Percentiles rank a stretch among this genome's conserved stretches.
Evolutionary conservation across 352 stramenopile genomes (phyloP).

Genomic region (Phytophthora quininea): DNA sequence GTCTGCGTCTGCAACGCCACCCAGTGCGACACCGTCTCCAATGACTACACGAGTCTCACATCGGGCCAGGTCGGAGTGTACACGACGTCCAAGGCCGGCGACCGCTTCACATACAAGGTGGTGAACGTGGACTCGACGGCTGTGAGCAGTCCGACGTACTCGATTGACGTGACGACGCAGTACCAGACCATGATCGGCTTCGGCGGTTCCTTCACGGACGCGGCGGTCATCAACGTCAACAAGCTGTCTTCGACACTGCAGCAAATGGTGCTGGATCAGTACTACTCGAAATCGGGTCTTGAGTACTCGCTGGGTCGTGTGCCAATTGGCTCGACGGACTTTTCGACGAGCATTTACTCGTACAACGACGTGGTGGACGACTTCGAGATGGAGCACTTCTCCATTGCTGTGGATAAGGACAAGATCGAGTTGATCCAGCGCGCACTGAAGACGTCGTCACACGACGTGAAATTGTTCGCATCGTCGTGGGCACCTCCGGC

Average conservation of each 20-base stretch:
- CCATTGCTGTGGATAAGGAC: slow-evolving; percentile 69
- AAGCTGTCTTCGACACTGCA: slow-evolving; percentile 60
- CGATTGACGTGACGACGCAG: slow-evolving; percentile 38
- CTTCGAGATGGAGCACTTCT: slow-evolving; percentile 67
- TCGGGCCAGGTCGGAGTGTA: slow-evolving; percentile 47
- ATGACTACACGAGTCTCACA: slow-evolving; percentile 35
- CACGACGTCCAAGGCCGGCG: slow-evolving; percentile 48
- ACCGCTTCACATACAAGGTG: slow-evolving; percentile 51
- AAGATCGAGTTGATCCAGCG: slow-evolving; percentile 51
- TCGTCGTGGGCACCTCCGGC: slow-evolving; percentile 75
- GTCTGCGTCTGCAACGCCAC: slow-evolving; percentile 57
- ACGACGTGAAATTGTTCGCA: slow-evolving; percentile 61
- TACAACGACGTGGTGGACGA: slow-evolving; percentile 46
- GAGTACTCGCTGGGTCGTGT: slow-evolving; percentile 76
- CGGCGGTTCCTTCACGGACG: slow-evolving; percentile 85
- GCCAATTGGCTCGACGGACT: slow-evolving; percentile 81
- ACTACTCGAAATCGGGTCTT: slow-evolving; percentile 66
- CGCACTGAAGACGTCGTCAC: slow-evolving; percentile 32
- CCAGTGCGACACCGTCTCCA: slow-evolving; percentile 41
- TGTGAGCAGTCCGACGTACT: slow-evolving; percentile 27
- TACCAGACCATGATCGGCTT: slow-evolving; percentile 82
- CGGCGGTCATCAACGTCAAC: slow-evolving; percentile 72
- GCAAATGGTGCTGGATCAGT: slow-evolving; percentile 61
- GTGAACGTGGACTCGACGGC: too few relatives aligned
- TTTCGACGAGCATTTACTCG: slow-evolving; percentile 64